Percentiles rank a stretch among this genome's conserved stretches.
Evolutionary conservation across 1,139 yeast genomes (phyloP).

Genomic region (Scheffersomyces illinoinensis): DNA sequence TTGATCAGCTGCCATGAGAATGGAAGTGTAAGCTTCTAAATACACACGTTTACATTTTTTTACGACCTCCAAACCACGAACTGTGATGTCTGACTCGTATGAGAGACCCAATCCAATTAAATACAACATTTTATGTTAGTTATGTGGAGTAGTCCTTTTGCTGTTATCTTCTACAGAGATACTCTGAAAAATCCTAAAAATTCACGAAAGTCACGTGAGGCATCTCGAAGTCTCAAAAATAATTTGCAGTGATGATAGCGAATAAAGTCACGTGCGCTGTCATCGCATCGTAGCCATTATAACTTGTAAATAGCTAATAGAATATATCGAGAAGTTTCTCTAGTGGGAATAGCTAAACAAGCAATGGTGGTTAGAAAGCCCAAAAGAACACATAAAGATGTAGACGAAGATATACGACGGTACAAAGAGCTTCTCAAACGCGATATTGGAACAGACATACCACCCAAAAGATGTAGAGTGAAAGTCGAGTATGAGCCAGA

Average conservation of each 20-base stretch:
- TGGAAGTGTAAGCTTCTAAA: conserved; percentile 92
- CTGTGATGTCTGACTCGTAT: conserved; percentile 87
- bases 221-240: not conserved
- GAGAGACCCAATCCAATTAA: conserved; percentile 91
- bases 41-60: conserved; percentile 84
- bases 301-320: no score
- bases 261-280: not conserved
- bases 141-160: not conserved
- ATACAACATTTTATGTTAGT: conserved; percentile 62
- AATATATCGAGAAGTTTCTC: not conserved
- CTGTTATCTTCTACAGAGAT: not conserved
- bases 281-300: not conserved
- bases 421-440: conserved; percentile 19
- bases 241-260: not conserved
- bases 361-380: conserved; percentile 2
- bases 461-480: conserved; percentile 18
- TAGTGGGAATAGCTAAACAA: conserved; percentile 4
- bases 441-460: conserved; percentile 26
- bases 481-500: not conserved
- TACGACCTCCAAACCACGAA: conserved; percentile 86
- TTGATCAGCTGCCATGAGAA: conserved; percentile 87
- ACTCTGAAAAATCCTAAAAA: not conserved
- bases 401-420: conserved; percentile 19
- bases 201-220: not conserved
- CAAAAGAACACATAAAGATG: conserved; percentile 12